Percentiles rank a stretch among this genome's conserved stretches.
These are phyloP conservation scores for Colletotrichum theobromicola DNA, from an alignment of 2,329 filamentous ascomycete genomes.

Conservation along the genomic window DNA sequence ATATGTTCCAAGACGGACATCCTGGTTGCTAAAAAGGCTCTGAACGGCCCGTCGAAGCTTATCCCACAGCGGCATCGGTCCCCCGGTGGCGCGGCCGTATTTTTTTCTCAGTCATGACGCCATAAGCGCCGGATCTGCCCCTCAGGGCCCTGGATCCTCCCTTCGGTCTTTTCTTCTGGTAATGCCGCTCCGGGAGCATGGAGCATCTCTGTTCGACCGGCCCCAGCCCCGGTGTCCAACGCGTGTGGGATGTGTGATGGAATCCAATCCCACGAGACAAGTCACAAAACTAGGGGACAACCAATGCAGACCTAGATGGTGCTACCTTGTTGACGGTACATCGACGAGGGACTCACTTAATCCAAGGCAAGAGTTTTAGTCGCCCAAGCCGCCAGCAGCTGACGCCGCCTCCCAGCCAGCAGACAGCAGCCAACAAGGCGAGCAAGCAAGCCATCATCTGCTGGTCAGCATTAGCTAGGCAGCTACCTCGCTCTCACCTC, in stretches of 20 bases:
- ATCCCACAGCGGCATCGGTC: background rate
- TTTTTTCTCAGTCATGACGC: conserved; percentile 10
- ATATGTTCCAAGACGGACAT: background rate
- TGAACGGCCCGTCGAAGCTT: conserved; percentile 5
- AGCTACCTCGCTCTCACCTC: background rate
- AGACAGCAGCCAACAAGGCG: background rate
- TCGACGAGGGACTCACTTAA: background rate
- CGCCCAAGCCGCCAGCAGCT: background rate
- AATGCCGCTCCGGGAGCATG: background rate
- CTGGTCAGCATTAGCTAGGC: background rate
- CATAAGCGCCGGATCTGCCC: conserved; percentile 11
- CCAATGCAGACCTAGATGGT: background rate
- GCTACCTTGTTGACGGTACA: background rate
- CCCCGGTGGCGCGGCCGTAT: background rate
- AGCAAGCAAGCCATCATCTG: background rate
- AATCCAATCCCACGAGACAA: background rate
- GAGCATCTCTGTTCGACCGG: background rate
- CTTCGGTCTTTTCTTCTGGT: background rate
- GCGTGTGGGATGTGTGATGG: background rate
- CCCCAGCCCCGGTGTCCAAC: background rate
- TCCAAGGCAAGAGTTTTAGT: background rate
- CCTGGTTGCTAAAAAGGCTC: background rate
- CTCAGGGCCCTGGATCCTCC: background rate
- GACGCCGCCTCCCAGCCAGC: background rate
- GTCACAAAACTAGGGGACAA: background rate